Base-by-base conservation (phyloP, 2,329 filamentous ascomycete genomes). In the Coniochaeta sp. region DNA sequence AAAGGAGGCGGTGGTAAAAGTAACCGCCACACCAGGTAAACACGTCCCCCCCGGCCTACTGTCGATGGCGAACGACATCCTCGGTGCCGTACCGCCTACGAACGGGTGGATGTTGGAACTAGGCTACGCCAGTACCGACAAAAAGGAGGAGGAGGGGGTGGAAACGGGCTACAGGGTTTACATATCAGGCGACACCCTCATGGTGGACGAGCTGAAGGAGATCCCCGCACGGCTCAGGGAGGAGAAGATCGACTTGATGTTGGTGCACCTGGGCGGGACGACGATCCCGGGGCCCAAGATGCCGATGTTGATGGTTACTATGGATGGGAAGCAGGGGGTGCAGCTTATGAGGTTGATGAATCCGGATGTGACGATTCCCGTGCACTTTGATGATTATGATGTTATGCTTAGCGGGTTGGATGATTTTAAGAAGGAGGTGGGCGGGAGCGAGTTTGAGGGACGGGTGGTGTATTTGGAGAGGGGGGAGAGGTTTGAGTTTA, bases 51-150 rank as follows among this genome's bases (percentile, higher is more conserved):
- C 69, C 0, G 69, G 69, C 0, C 59, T 61, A n/a, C 55, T 71
- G 13, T 55, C 59, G 0, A 53, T 74, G 9, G 66, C 76, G 31
- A 70, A 73, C 50, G 62, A 71, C 28, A 22, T 71, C 6, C 56
- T 71, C 3, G 52, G 61, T 30, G 65, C 74, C 50, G 75, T 85
- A 4, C 83, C 83, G 4, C 83, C 82, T 2, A 84, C 78, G 1
- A 86, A 85, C 60, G 82, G 83, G 28, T 86, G 82, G 81, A 78
- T 86, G 67, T 55, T 86, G 4, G 82, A 86, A 62, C 66, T 86
- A 9, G 82, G 82, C 1, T 73, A 78, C 57, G 52, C 60, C 2
- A n/a, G n/a, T n/a, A n/a, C n/a, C n/a, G n/a, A 33, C 5, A n/a
- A 13, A 47, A 38, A 31, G 54, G 8, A 49, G 50, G n/a, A 51